These are phyloP conservation scores for Naganishia vaughanmartiniae DNA, from an alignment of 768 basidiomycete genomes.

Conservation along the genomic window DNA sequence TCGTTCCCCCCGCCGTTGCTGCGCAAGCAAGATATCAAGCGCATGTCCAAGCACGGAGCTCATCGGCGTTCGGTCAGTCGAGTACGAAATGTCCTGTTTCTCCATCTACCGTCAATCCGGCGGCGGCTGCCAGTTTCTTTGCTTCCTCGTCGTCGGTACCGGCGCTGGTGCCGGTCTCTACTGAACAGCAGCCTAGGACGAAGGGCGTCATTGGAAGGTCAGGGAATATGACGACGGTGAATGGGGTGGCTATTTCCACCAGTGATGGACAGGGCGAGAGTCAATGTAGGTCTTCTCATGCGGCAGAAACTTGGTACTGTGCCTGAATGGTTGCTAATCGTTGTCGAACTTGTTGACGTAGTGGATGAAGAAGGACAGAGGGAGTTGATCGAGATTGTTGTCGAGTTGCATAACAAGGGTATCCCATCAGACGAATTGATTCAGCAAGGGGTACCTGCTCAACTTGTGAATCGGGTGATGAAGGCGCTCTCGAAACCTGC, in stretches of 20 bases:
- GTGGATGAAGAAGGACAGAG: slow-evolving; percentile 17
- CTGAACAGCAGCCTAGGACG: not conserved
- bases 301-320: not conserved
- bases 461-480: slow-evolving; percentile 18
- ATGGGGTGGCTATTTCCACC: slow-evolving; percentile 11
- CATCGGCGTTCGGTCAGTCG: not conserved
- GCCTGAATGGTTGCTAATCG: not conserved
- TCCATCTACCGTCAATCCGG: not conserved
- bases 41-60: not conserved
- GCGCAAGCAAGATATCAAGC: not conserved
- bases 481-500: slow-evolving; percentile 7
- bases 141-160: too few species aligned
- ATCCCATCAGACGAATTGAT: slow-evolving; percentile 12
- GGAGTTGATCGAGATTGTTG: slow-evolving; percentile 17
- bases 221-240: slow-evolving; percentile 14
- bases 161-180: too few species aligned
- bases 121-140: not conserved
- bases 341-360: not conserved
- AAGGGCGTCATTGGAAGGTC: slow-evolving; percentile 15
- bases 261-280: slow-evolving; percentile 9
- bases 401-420: slow-evolving; percentile 18
- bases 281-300: not conserved
- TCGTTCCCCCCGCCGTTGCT: not conserved
- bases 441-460: slow-evolving; percentile 11
- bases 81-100: not conserved